Evolutionary conservation across 805 yeast genomes (phyloP), one percentile per base, ranked within the genome.

Genomic region (Saccharomycopsis sp.): DNA sequence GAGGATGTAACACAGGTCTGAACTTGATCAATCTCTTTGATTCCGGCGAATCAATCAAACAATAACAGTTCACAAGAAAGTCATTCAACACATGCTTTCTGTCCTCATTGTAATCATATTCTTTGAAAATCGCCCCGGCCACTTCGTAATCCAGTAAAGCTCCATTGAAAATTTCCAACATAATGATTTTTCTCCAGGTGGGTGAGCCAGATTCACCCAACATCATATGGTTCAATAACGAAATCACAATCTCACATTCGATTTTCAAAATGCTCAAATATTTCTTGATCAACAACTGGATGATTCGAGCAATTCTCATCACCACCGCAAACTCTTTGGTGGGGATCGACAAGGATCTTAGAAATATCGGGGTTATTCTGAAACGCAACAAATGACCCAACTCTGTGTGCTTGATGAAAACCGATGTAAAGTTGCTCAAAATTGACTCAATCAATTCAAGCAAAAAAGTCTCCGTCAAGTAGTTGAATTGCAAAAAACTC

Each of bases 391-490:
- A 59, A 49, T 68, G 75, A 1, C 77, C 76, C 26, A 89, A 65
- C 51, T 85, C 95, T 1, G 55, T 61, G 48, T 80, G 86, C 2
- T 56, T 41, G 13, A 67, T 56, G 53, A 89, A 84, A 2, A 77
- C 52, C 0, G 53, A 46, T 13, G 66, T 63, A 52, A 86, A 86
- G 53, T 77, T 77, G 10, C 77, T 68, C 23, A 92, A 59, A 3
- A 88, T 68, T 42, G 80, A 80, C 59, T 92, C 97, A 17, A 92
- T 57, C 21, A 89, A 69, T 54, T 89, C 98, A 39, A 92, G 69
- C 0, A 86, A 85, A 44, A 86, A 69, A 34, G 75, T 69, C 58
- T 80, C 73, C 34, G 82, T 67, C 25, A 80, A 54, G 41, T 69
- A 61, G 36, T 64, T 60, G 26, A 75, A 58, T 43, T 71, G 71